Percentiles rank a stretch among this genome's conserved stretches.
These are phyloP conservation scores for Mortierella sp. DNA, from an alignment of 371 early-diverging fungal genomes.

Conservation along the genomic window DNA sequence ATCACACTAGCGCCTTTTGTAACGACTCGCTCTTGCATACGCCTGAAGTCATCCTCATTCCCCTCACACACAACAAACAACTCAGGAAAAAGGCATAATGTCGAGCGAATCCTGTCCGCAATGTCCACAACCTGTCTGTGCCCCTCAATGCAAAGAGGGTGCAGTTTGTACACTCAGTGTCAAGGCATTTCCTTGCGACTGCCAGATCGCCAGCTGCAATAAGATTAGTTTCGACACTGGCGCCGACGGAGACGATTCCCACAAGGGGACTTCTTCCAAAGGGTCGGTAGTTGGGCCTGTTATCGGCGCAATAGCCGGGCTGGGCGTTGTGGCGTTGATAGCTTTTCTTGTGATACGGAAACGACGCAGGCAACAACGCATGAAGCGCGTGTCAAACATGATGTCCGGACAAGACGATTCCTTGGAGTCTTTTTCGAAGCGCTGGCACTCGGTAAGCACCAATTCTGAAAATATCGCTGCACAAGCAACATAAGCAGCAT, in stretches of 20 bases:
- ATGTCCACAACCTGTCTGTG: constrained; percentile 7
- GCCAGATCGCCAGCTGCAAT: constrained; percentile 32
- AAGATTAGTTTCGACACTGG: constrained; percentile 29
- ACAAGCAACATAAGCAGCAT: background rate
- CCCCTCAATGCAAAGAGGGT: constrained; percentile 15
- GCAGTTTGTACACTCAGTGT: constrained; percentile 17
- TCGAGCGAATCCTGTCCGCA: background rate
- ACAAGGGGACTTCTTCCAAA: background rate
- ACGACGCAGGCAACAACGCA: constrained; percentile 10
- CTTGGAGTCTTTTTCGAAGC: constrained; percentile 36
- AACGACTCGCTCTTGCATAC: background rate
- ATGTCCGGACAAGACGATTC: constrained; percentile 41
- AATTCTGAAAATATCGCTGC: background rate
- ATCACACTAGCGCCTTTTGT: background rate
- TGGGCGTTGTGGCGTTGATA: constrained; percentile 16
- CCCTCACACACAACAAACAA: background rate
- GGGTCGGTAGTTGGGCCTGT: constrained; percentile 32
- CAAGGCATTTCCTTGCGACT: constrained; percentile 14
- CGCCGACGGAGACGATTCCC: constrained; percentile 7
- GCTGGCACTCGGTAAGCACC: constrained; percentile 33
- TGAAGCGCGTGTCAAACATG: background rate
- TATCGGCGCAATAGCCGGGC: constrained; percentile 32
- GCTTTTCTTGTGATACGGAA: constrained; percentile 35
- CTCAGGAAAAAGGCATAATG: too few species aligned
- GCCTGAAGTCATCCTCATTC: too few species aligned